Conservation (phyloP, 2,329 filamentous ascomycete genomes). For the Beauveria pseudobassiana region DNA sequence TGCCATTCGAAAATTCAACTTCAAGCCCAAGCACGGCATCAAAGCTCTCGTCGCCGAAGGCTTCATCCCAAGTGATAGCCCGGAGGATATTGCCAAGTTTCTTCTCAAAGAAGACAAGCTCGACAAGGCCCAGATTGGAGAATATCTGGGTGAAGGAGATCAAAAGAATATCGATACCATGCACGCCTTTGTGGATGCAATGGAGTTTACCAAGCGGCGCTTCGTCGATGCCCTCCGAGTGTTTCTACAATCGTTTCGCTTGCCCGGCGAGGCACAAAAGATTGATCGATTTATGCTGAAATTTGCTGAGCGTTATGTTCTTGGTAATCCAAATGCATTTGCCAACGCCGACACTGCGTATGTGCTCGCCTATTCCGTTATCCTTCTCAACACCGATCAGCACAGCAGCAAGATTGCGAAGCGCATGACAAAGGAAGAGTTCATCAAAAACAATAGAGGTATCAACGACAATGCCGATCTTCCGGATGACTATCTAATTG, state of each 20-base stretch:
- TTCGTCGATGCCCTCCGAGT: slow-evolving; percentile 89
- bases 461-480: slow-evolving; percentile 96
- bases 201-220: slow-evolving; percentile 86
- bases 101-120: slow-evolving; percentile 73
- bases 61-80: slow-evolving; percentile 73
- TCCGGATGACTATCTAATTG: slow-evolving; percentile 81
- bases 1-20: slow-evolving; percentile 89
- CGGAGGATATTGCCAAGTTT: slow-evolving; percentile 79
- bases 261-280: slow-evolving; percentile 95
- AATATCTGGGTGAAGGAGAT: slow-evolving; percentile 91
- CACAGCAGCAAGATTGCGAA: slow-evolving; percentile 79
- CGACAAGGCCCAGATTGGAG: slow-evolving; percentile 87
- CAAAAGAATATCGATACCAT: slow-evolving; percentile 91
- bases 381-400: slow-evolving; percentile 91
- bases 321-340: slow-evolving; percentile 92
- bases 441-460: slow-evolving; percentile 97
- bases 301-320: slow-evolving; percentile 92
- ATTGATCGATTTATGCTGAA: slow-evolving; percentile 99
- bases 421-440: slow-evolving; percentile 93
- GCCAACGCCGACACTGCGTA: slow-evolving; percentile 98
- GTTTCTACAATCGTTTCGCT: slow-evolving; percentile 88
- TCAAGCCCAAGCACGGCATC: slow-evolving; percentile 91
- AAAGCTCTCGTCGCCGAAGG: slow-evolving; percentile 76
- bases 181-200: slow-evolving; percentile 93
- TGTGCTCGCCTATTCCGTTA: slow-evolving; percentile 91